These are phyloP conservation scores for Ophiocordyceps camponoti-saundersi DNA, from an alignment of 2,329 filamentous ascomycete genomes.

Conservation along the genomic window DNA sequence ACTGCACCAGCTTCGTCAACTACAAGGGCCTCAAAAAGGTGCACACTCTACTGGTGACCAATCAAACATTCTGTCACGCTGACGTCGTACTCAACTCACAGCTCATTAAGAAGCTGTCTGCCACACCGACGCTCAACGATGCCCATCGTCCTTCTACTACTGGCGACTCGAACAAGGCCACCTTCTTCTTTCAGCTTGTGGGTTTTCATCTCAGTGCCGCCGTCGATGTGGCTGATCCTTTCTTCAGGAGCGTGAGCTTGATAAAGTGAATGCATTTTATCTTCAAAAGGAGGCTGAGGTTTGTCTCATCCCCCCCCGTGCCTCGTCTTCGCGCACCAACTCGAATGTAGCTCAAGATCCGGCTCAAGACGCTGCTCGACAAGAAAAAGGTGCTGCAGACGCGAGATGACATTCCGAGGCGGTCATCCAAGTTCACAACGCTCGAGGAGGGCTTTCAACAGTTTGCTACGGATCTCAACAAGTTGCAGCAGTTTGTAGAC, in stretches of 20 bases:
- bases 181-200: slow-evolving; percentile 96
- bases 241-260: slow-evolving; percentile 80
- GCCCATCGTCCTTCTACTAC: slow-evolving; percentile 25
- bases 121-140: slow-evolving; percentile 70
- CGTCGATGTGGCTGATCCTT: neutral
- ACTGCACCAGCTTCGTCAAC: slow-evolving; percentile 97
- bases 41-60: neutral
- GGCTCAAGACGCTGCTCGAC: slow-evolving; percentile 79
- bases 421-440: slow-evolving; percentile 85
- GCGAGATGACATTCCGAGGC: slow-evolving; percentile 62
- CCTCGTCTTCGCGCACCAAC: neutral
- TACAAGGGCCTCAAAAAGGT: slow-evolving; percentile 99
- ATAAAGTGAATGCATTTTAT: slow-evolving; percentile 97
- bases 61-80: neutral
- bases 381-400: slow-evolving; percentile 88
- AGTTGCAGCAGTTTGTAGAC: slow-evolving; percentile 96
- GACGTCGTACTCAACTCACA: slow-evolving; percentile 20
- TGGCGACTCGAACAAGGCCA: slow-evolving; percentile 85
- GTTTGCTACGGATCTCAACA: slow-evolving; percentile 92
- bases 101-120: slow-evolving; percentile 97
- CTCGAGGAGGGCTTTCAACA: slow-evolving; percentile 94
- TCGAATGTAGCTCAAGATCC: slow-evolving; percentile 63
- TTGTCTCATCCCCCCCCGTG: slow-evolving; percentile 13
- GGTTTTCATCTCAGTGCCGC: slow-evolving; percentile 10
- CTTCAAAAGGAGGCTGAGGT: slow-evolving; percentile 97